These are phyloP conservation scores for Colletotrichum orbiculare DNA, from an alignment of 2,329 filamentous ascomycete species.

Conservation along the genomic window DNA sequence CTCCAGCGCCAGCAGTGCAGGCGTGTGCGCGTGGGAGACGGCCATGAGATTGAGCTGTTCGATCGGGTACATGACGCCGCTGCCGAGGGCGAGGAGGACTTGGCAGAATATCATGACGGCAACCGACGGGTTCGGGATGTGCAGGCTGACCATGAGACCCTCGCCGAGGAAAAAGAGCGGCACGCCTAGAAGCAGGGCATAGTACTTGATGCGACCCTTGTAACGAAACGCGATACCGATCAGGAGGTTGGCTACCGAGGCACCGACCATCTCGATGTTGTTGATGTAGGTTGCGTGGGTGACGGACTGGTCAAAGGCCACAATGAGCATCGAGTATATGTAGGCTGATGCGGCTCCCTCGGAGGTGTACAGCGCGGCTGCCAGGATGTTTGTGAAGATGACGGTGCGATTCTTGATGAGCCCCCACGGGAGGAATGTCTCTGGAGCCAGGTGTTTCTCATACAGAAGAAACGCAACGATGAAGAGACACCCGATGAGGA, in stretches of 20 bases:
- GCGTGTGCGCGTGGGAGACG: conserved; percentile 40
- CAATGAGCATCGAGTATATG: no score
- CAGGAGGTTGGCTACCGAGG: no score
- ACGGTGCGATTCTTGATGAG: conserved; percentile 54
- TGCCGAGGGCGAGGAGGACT: neutral
- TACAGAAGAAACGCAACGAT: conserved; percentile 56
- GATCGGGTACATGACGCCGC: conserved; percentile 11
- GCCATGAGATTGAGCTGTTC: neutral
- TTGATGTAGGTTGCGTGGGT: no score
- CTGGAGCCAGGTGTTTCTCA: conserved; percentile 63
- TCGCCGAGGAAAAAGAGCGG: neutral
- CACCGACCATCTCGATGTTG: no score
- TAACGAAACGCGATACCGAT: no score
- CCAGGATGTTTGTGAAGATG: conserved; percentile 41
- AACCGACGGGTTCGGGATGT: conserved; percentile 7
- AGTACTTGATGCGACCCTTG: no score
- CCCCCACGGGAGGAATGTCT: conserved; percentile 61
- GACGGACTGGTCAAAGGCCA: no score
- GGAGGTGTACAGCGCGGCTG: neutral
- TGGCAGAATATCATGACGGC: conserved; percentile 7
- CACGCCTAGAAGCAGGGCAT: no score
- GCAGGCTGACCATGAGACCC: conserved; percentile 2
- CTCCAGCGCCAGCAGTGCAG: conserved; percentile 38
- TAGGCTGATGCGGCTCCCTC: no score
- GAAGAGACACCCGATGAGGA: conserved; percentile 62